Conservation (phyloP, 805 yeast species). For the Candida easanensis region DNA sequence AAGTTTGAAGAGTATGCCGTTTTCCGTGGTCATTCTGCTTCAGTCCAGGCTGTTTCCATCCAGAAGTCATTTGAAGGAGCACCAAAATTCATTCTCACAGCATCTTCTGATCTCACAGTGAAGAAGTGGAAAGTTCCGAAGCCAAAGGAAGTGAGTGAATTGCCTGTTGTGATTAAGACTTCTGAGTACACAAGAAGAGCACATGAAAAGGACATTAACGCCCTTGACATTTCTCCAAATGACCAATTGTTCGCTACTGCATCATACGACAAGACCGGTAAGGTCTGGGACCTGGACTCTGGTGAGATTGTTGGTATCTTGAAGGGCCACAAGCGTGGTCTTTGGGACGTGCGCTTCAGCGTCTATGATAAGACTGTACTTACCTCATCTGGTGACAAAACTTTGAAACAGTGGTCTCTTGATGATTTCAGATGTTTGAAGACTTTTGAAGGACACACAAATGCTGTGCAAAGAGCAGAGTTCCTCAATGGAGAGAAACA, state of each 20-base stretch:
- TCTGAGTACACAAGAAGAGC: slow-evolving; percentile 93
- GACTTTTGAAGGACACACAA: slow-evolving; percentile 93
- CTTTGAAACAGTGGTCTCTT: slow-evolving; percentile 85
- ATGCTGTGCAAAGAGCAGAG: slow-evolving; percentile 80
- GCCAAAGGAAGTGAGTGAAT: slow-evolving; percentile 49
- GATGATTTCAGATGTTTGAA: slow-evolving; percentile 69
- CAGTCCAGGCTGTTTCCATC: slow-evolving; percentile 79
- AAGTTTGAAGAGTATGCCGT: slow-evolving; percentile 50
- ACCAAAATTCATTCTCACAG: slow-evolving; percentile 79
- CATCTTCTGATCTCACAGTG: slow-evolving; percentile 83
- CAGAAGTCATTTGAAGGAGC: slow-evolving; percentile 38
- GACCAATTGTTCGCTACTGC: slow-evolving; percentile 89
- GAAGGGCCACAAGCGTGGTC: slow-evolving; percentile 89
- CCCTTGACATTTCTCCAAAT: slow-evolving; percentile 86
- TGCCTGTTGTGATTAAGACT: slow-evolving; percentile 40
- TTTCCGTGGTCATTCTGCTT: slow-evolving; percentile 83
- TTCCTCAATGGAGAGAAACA: slow-evolving; percentile 69
- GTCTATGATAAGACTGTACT: slow-evolving; percentile 71
- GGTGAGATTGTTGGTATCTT: slow-evolving; percentile 87
- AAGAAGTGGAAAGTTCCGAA: slow-evolving; percentile 82
- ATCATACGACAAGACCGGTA: slow-evolving; percentile 88
- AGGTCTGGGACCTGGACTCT: slow-evolving; percentile 80
- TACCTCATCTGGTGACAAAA: slow-evolving; percentile 92
- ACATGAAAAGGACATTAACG: slow-evolving; percentile 93
- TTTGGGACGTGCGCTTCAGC: slow-evolving; percentile 88